Base-by-base conservation (phyloP, 176 grass and related monocot genomes). In the Puccinellia tenuiflora region DNA sequence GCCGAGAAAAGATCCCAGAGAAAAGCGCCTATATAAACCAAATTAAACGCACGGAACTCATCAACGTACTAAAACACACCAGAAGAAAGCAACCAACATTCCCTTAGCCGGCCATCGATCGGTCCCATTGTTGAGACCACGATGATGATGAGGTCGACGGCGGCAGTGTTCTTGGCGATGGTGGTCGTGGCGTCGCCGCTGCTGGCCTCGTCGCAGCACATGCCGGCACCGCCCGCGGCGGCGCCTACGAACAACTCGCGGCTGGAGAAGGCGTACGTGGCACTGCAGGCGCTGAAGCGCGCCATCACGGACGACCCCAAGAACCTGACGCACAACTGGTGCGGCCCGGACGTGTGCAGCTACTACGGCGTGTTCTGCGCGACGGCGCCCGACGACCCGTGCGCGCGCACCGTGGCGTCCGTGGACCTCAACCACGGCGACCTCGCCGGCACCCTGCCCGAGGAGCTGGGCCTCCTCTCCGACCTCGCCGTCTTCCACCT, bases 401-500 rank as follows among this genome's bases (percentile, higher is more conserved):
- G 87, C 80, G 85, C 79, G 73, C 83, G 91, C 71, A 96, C 90
- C 14, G 93, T 96, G 68, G 93, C 93, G 2, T 74, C 73, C 35
- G 52, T 96, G 3, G 93, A 96, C 93, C 80, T 96, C 77, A 96
- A 91, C 88, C 93, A 91, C 78, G 90, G 65, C 79, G 81, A 82
- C 81, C 85, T 96, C 57, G 68, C 63, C 17, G 93, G 93, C 3
- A 91, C 70, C 3, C 80, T 96, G 24, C 93, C 93, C 0, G 82
- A 84, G 77, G 90, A 96, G 85, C 79, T 96, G 38, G 86, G 88
- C 18, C 90, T 93, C 66, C 90, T 96, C 53, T 54, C 83, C 31
- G 88, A 96, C 83, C 93, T 96, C 80, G 59, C 93, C 38, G 83
- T 96, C 80, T 88, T 96, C 84, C 93, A 96, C 84, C 85, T 96